Conservation (phyloP, 2,329 filamentous ascomycete species). For the Cladosporium halotolerans region DNA sequence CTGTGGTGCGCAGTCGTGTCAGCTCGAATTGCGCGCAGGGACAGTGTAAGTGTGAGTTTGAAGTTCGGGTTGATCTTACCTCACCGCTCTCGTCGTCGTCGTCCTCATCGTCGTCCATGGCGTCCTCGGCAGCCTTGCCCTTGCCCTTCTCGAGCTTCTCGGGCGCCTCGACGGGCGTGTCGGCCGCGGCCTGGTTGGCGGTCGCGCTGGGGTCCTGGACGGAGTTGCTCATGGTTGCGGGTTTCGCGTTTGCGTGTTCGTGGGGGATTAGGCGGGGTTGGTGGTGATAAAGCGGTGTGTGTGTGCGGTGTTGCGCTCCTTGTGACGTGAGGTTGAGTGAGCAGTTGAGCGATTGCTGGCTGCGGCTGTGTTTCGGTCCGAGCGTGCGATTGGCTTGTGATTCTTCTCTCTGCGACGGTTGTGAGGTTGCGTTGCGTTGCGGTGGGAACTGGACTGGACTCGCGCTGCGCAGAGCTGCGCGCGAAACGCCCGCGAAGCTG, state of each 20-base stretch:
- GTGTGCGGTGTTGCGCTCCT: background rate
- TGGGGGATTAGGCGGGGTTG: background rate
- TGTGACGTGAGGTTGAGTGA: background rate
- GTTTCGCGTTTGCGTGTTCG: slow-evolving; percentile 11
- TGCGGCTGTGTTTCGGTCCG: background rate
- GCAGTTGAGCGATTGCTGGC: background rate
- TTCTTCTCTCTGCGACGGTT: background rate
- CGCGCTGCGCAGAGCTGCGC: background rate
- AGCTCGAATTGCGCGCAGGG: background rate
- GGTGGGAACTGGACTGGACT: slow-evolving; percentile 7
- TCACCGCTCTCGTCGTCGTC: slow-evolving; percentile 44
- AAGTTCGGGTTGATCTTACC: slow-evolving; percentile 13
- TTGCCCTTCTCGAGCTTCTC: slow-evolving; percentile 66
- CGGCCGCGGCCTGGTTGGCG: slow-evolving; percentile 18
- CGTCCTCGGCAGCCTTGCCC: slow-evolving; percentile 68
- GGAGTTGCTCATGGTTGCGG: slow-evolving; percentile 22
- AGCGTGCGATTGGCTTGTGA: slow-evolving; percentile 5
- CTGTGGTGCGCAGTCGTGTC: slow-evolving; percentile 12
- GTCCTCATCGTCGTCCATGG: slow-evolving; percentile 51
- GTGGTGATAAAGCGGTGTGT: slow-evolving; percentile 1
- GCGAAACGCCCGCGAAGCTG: background rate
- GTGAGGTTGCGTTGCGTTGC: slow-evolving; percentile 7
- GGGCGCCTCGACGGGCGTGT: slow-evolving; percentile 31
- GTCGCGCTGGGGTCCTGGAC: slow-evolving; percentile 21
- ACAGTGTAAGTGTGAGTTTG: background rate